These are phyloP conservation scores for Mortierella sp. DNA, from an alignment of 371 early-diverging fungal species.

Conservation along the genomic window DNA sequence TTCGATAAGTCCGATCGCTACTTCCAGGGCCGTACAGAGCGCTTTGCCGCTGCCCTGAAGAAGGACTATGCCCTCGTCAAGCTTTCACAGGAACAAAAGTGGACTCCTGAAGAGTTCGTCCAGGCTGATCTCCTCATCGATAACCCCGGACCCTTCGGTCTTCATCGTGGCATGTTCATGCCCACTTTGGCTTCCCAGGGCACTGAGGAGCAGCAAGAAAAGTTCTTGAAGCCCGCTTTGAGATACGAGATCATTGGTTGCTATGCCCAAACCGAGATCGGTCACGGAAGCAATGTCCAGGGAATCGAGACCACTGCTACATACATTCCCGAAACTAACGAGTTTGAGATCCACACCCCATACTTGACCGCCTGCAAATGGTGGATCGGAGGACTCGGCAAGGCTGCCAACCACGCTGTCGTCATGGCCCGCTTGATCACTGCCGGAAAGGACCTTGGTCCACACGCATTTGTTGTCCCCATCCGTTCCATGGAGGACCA, in stretches of 20 bases:
- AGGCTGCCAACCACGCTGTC: slow-evolving; percentile 85
- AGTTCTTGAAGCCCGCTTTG: slow-evolving; percentile 83
- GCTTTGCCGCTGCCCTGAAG: slow-evolving; percentile 60
- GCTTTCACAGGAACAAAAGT: slow-evolving; percentile 61
- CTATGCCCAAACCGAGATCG: slow-evolving; percentile 94
- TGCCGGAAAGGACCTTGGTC: slow-evolving; percentile 81
- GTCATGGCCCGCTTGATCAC: slow-evolving; percentile 91
- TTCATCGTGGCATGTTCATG: slow-evolving; percentile 69
- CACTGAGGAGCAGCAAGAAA: slow-evolving; percentile 81
- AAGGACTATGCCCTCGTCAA: slow-evolving; percentile 70
- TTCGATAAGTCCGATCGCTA: slow-evolving; percentile 72
- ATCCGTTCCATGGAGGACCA: slow-evolving; percentile 74
- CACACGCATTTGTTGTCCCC: slow-evolving; percentile 81
- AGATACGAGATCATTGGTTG: slow-evolving; percentile 87
- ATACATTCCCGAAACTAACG: slow-evolving; percentile 83
- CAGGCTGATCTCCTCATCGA: slow-evolving; percentile 68
- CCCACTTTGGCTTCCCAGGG: slow-evolving; percentile 82
- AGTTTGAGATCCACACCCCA: slow-evolving; percentile 93
- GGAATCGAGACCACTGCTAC: slow-evolving; percentile 96
- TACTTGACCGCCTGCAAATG: slow-evolving; percentile 93
- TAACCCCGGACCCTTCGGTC: slow-evolving; percentile 67
- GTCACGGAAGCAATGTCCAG: slow-evolving; percentile 92
- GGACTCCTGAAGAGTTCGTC: slow-evolving; percentile 62
- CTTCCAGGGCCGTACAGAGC: slow-evolving; percentile 65
- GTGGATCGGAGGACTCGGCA: slow-evolving; percentile 96